A percentile compares a stretch with the other conserved stretches of the same genome.
Evolutionary conservation across 169 alveolate genomes (phyloP).

Genomic region (Plasmodium chabaudi): DNA sequence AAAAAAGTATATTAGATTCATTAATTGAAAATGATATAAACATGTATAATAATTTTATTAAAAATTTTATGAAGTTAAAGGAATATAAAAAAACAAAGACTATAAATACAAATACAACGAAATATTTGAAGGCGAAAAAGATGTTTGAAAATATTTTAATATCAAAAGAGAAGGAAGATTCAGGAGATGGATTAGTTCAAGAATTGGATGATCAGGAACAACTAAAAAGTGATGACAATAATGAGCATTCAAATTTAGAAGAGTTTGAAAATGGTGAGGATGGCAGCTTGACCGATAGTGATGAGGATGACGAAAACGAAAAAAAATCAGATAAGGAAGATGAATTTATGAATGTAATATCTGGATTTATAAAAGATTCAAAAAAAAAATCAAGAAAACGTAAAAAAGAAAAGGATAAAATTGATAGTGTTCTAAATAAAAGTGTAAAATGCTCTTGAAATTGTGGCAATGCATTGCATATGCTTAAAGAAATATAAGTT

Average conservation of each 20-base stretch:
- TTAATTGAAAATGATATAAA: slow-evolving; percentile 43
- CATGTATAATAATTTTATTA: slow-evolving; percentile 34
- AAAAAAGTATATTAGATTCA: slow-evolving; percentile 43
- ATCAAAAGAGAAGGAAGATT: slow-evolving; percentile 14
- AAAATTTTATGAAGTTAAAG: slow-evolving; percentile 56
- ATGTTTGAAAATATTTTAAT: slow-evolving; percentile 43
- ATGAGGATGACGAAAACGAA: not conserved
- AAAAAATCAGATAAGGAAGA: slow-evolving; percentile 11
- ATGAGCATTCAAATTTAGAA: not conserved
- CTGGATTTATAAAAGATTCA: slow-evolving; percentile 51
- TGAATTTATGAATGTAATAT: slow-evolving; percentile 44
- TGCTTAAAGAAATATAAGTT: too few species aligned
- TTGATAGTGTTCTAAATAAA: slow-evolving; percentile 40
- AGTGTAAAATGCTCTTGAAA: slow-evolving; percentile 7
- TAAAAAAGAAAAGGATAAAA: slow-evolving; percentile 67
- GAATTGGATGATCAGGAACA: not conserved
- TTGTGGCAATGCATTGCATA: too few species aligned
- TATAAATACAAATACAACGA: slow-evolving; percentile 24
- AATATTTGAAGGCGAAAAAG: slow-evolving; percentile 70
- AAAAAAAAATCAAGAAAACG: slow-evolving; percentile 59
- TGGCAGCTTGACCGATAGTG: not conserved
- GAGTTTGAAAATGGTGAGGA: not conserved
- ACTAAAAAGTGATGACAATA: not conserved
- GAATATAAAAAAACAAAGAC: slow-evolving; percentile 64
- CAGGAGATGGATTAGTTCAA: not conserved